Evolutionary conservation across 2,329 filamentous ascomycete species (phyloP).

Genomic region (Aspergillus arachidicola): DNA sequence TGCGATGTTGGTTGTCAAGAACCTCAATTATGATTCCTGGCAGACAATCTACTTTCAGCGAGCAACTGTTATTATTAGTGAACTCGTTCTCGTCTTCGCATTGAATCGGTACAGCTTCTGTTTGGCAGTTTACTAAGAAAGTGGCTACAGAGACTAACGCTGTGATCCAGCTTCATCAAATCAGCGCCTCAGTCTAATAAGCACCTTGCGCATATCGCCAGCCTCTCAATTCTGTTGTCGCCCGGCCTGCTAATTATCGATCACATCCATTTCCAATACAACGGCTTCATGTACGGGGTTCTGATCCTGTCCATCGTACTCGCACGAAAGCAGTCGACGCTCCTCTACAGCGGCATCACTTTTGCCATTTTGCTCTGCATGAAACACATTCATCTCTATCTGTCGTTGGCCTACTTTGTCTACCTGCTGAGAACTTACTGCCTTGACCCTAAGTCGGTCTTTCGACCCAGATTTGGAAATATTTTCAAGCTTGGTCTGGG

Average conservation of each 20-base stretch:
- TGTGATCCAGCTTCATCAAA: conserved; percentile 68
- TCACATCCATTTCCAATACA: conserved; percentile 99
- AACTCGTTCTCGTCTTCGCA: conserved; percentile 81
- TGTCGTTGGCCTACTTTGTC: conserved; percentile 94
- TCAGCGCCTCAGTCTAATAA: conserved; percentile 67
- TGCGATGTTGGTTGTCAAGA: conserved; percentile 77
- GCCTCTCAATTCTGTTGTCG: conserved; percentile 85
- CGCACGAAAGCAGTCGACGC: conserved; percentile 72
- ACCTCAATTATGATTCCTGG: conserved; percentile 87
- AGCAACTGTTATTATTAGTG: conserved; percentile 80
- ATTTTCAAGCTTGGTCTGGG: conserved; percentile 78
- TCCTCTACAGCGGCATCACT: conserved; percentile 76
- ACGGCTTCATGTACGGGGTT: conserved; percentile 92
- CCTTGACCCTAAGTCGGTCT: conserved; percentile 73
- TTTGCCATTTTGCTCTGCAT: conserved; percentile 88
- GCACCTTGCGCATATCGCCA: conserved; percentile 78
- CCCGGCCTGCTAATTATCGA: conserved; percentile 96
- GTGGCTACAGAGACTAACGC: conserved; percentile 21
- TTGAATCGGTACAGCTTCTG: conserved; percentile 65
- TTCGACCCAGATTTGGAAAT: conserved; percentile 76
- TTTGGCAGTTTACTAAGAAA: background rate
- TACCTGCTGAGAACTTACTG: conserved; percentile 90
- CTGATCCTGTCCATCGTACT: conserved; percentile 84
- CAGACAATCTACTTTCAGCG: conserved; percentile 93
- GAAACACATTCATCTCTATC: conserved; percentile 97